Evolutionary conservation across 2,329 filamentous ascomycete species (phyloP).

Genomic region (Ophiocordyceps australis): DNA sequence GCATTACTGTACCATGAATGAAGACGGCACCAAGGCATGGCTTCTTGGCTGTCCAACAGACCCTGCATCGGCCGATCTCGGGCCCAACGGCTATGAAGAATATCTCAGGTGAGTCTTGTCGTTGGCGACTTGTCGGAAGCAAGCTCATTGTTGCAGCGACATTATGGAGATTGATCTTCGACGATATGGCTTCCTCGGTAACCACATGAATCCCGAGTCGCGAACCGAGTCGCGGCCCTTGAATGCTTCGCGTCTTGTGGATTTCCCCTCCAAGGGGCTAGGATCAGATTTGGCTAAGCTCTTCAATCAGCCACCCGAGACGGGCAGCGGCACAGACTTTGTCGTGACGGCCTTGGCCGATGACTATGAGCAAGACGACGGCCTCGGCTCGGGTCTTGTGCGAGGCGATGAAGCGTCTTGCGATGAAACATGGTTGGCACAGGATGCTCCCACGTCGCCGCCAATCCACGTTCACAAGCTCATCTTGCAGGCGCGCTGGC

Average conservation of each 20-base stretch:
- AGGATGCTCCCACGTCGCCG: conserved; percentile 48
- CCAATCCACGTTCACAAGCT: conserved; percentile 92
- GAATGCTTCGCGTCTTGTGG: conserved; percentile 24
- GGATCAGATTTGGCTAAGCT: conserved; percentile 72
- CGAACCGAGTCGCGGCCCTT: conserved; percentile 29
- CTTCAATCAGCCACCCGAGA: conserved; percentile 74
- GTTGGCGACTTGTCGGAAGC: background rate
- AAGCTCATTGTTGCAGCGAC: conserved; percentile 30
- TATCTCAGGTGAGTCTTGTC: conserved; percentile 43
- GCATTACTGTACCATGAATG: conserved; percentile 96
- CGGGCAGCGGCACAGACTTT: conserved; percentile 78
- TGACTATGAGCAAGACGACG: conserved; percentile 51
- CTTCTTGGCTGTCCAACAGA: conserved; percentile 83
- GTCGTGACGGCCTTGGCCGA: conserved; percentile 76
- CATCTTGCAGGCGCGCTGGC: conserved; percentile 89
- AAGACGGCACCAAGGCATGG: conserved; percentile 92
- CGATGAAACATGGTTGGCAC: conserved; percentile 37
- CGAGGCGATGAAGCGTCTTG: conserved; percentile 21
- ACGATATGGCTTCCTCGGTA: conserved; percentile 78
- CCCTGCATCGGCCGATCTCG: conserved; percentile 42
- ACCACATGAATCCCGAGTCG: conserved; percentile 43
- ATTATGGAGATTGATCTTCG: conserved; percentile 87
- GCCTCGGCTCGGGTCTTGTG: conserved; percentile 30
- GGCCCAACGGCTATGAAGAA: conserved; percentile 61
- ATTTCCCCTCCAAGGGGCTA: conserved; percentile 47